A percentile compares a stretch with the other conserved stretches of the same genome.
phyloP scores from a whole-genome alignment of 768 basidiomycete species.

The Daedaleopsis nitida region DNA sequence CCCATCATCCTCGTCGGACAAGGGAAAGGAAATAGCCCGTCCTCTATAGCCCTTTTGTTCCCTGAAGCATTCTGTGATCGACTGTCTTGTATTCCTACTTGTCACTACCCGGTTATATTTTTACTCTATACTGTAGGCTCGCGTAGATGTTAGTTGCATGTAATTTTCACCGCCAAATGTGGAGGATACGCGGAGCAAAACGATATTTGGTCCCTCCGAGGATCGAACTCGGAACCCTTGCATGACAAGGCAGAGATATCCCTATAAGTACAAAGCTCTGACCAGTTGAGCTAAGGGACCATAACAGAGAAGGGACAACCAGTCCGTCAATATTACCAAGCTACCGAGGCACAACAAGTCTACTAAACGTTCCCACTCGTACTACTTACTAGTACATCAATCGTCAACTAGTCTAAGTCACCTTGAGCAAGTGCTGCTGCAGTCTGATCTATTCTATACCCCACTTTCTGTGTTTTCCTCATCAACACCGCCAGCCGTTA shows the following conservation, averaged over 20 bases:
- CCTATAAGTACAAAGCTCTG: constrained; percentile 67
- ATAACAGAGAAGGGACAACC: constrained; percentile 12
- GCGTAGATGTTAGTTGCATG: no score
- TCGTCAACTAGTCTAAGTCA: no score
- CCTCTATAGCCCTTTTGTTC: background rate
- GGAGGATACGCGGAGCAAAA: background rate
- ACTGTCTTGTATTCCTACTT: background rate
- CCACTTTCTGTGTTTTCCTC: constrained; percentile 25
- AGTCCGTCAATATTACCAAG: no score
- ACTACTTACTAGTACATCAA: no score
- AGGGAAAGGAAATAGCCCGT: background rate
- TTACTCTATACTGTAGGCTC: no score
- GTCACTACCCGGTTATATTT: background rate
- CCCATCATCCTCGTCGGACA: background rate
- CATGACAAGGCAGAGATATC: constrained; percentile 45
- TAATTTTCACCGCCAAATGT: no score
- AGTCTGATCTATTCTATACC: constrained; percentile 6
- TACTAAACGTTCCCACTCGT: no score
- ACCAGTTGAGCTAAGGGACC: constrained; percentile 61
- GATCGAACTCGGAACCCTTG: constrained; percentile 67
- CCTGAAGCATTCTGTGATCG: background rate
- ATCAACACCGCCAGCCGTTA: constrained; percentile 27
- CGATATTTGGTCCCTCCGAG: constrained; percentile 53
- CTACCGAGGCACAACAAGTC: no score
- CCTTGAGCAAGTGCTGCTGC: no score